These are phyloP conservation scores for Hymenoscyphus infarciens DNA, from an alignment of 2,329 filamentous ascomycete genomes.

Conservation along the genomic window DNA sequence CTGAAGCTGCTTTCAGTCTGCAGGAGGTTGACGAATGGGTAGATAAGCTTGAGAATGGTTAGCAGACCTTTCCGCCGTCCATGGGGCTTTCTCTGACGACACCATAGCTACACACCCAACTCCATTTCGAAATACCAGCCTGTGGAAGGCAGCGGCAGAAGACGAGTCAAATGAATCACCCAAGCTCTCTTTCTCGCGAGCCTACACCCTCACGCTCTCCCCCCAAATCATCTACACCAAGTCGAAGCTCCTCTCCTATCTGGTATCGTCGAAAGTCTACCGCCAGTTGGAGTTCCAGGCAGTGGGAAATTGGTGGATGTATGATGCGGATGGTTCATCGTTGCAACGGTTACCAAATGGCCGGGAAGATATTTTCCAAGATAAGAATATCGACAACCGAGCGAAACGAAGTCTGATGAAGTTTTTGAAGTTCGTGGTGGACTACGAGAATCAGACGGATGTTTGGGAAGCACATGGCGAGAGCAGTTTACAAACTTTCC, in stretches of 20 bases:
- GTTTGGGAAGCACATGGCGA: constrained; percentile 57
- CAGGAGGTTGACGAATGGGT: constrained; percentile 78
- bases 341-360: constrained; percentile 79
- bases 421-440: constrained; percentile 81
- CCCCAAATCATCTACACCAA: constrained; percentile 84
- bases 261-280: constrained; percentile 87
- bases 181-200: constrained; percentile 60
- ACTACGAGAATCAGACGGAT: constrained; percentile 60
- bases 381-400: constrained; percentile 69
- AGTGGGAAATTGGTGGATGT: constrained; percentile 89
- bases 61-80: not conserved
- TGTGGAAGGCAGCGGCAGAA: constrained; percentile 27
- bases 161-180: constrained; percentile 34
- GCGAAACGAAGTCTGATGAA: constrained; percentile 89
- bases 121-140: constrained; percentile 31
- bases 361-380: constrained; percentile 86
- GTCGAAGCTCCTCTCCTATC: constrained; percentile 69
- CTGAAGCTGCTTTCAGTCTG: constrained; percentile 81
- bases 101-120: constrained; percentile 23
- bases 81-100: constrained; percentile 9
- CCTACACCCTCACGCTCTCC: constrained; percentile 79
- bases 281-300: constrained; percentile 90
- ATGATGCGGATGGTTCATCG: constrained; percentile 35
- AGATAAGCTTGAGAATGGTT: constrained; percentile 40
- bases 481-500: constrained; percentile 54